Evolutionary conservation across 805 yeast species (phyloP).

Genomic region (Pichia sporocuriosa): DNA sequence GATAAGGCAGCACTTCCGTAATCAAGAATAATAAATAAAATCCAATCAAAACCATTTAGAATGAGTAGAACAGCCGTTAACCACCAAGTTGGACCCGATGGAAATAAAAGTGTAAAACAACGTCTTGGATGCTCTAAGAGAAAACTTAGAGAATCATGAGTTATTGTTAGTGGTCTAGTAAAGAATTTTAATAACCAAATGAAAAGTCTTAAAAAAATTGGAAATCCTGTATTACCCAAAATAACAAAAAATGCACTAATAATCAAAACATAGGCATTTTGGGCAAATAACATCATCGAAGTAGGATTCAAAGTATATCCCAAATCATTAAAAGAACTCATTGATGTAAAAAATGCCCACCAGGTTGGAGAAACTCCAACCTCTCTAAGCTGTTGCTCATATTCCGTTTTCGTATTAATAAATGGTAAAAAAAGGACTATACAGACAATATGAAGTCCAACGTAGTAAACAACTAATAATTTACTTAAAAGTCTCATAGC

Average conservation of each 20-base stretch:
- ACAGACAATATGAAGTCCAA: constrained; percentile 66
- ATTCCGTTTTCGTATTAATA: constrained; percentile 39
- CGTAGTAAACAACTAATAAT: constrained; percentile 57
- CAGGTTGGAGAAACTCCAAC: constrained; percentile 71
- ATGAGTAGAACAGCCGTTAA: constrained; percentile 64
- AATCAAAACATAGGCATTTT: constrained; percentile 59
- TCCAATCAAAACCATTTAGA: constrained; percentile 70
- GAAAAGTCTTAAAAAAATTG: constrained; percentile 69
- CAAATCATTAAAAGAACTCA: constrained; percentile 75
- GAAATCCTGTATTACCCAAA: constrained; percentile 94
- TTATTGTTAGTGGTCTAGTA: constrained; percentile 57
- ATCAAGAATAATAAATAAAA: constrained; percentile 76
- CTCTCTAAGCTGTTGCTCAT: constrained; percentile 36
- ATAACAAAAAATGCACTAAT: constrained; percentile 65
- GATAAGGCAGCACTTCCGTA: constrained; percentile 44
- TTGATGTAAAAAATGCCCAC: constrained; percentile 90
- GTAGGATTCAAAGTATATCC: constrained; percentile 80
- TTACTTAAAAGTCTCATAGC: constrained; percentile 72
- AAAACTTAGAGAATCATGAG: constrained; percentile 74
- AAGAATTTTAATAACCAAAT: constrained; percentile 74
- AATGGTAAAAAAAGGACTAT: constrained; percentile 55
- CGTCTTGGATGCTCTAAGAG: constrained; percentile 94
- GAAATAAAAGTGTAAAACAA: constrained; percentile 88
- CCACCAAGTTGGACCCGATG: constrained; percentile 96
- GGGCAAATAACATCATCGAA: constrained; percentile 64